Percentiles rank a stretch among this genome's conserved stretches.
phyloP scores from a whole-genome alignment of 2,329 filamentous ascomycete genomes.

The Mariannaea sp. region DNA sequence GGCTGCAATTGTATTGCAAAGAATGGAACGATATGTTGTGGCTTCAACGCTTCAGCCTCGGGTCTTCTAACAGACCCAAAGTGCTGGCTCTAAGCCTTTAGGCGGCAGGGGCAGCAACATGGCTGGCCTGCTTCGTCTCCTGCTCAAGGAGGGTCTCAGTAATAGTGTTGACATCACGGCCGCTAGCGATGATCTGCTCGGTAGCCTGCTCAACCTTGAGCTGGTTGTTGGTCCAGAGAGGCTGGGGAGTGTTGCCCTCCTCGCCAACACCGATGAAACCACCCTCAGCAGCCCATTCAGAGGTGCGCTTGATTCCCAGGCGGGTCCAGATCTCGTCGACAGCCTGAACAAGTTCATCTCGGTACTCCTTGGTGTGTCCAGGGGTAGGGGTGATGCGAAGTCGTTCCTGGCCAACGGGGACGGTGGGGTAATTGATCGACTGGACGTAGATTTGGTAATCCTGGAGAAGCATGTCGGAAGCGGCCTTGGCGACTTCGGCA shows the following conservation, averaged over 20 bases:
- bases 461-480: slow-evolving; percentile 87
- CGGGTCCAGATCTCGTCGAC: slow-evolving; percentile 88
- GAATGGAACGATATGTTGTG: slow-evolving; percentile 32
- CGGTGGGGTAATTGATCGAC: slow-evolving; percentile 98
- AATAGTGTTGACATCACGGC: slow-evolving; percentile 46
- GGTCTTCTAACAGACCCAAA: slow-evolving; percentile 10
- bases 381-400: slow-evolving; percentile 95
- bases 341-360: slow-evolving; percentile 82
- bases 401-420: slow-evolving; percentile 96
- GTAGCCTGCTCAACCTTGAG: slow-evolving; percentile 73
- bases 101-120: slow-evolving; percentile 40
- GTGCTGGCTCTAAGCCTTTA: slow-evolving; percentile 2
- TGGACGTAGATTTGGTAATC: slow-evolving; percentile 97
- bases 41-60: slow-evolving; percentile 15
- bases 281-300: slow-evolving; percentile 86
- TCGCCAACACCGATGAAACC: slow-evolving; percentile 95
- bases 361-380: slow-evolving; percentile 83
- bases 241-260: slow-evolving; percentile 62
- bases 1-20: slow-evolving; percentile 26
- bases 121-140: slow-evolving; percentile 47
- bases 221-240: slow-evolving; percentile 93
- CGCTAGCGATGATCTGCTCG: slow-evolving; percentile 61
- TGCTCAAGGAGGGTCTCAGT: slow-evolving; percentile 65
- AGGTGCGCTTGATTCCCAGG: slow-evolving; percentile 88
- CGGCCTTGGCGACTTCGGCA: slow-evolving; percentile 87